These are phyloP conservation scores for Oidiodendron maius DNA, from an alignment of 495 filamentous ascomycete genomes.

Conservation along the genomic window DNA sequence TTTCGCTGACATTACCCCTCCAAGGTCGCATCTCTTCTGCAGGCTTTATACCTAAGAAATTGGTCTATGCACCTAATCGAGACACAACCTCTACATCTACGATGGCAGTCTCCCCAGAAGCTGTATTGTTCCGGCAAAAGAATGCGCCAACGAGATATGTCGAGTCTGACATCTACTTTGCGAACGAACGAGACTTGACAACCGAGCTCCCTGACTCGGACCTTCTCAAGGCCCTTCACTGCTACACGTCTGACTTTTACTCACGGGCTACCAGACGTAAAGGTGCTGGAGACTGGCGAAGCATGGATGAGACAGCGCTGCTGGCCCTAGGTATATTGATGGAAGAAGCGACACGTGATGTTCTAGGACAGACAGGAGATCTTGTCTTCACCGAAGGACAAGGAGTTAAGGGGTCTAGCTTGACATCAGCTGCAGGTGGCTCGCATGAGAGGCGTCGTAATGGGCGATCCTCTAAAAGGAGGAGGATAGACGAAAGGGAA, in stretches of 20 bases:
- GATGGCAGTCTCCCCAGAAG: constrained; percentile 59
- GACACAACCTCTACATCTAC: constrained; percentile 48
- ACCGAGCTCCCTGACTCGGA: constrained; percentile 60
- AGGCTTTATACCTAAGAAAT: constrained; percentile 33
- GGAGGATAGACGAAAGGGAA: too few relatives aligned
- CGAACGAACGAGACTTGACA: constrained; percentile 33
- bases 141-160: constrained; percentile 57
- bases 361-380: constrained; percentile 65
- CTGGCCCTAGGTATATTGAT: constrained; percentile 75
- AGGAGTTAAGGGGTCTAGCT: not conserved
- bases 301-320: constrained; percentile 81
- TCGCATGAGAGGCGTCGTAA: not conserved
- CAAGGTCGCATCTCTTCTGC: constrained; percentile 29
- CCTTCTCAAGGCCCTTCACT: constrained; percentile 69
- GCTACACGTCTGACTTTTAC: constrained; percentile 72
- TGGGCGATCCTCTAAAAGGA: not conserved
- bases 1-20: not conserved
- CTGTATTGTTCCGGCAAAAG: constrained; percentile 62
- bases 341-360: constrained; percentile 64
- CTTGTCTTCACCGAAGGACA: constrained; percentile 65
- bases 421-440: not conserved
- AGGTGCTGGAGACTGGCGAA: constrained; percentile 37
- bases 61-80: constrained; percentile 35
- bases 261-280: constrained; percentile 18
- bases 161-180: constrained; percentile 69